Percentiles rank a stretch among this genome's conserved stretches.
Conservation (phyloP, 2,329 filamentous ascomycete genomes). For the Pyricularia sp. region DNA sequence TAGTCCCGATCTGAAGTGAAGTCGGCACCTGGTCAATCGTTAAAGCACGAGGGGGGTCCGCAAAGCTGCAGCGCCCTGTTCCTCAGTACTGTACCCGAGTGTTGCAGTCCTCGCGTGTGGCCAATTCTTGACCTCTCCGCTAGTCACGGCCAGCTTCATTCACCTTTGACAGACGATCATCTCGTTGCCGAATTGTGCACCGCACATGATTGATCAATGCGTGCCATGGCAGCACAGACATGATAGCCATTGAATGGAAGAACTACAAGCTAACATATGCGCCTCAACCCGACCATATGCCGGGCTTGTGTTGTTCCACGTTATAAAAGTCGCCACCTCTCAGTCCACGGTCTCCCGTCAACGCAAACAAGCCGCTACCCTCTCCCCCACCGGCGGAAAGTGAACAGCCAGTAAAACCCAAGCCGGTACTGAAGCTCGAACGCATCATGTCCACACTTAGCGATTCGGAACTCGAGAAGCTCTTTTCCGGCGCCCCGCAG, state of each 20-base stretch:
- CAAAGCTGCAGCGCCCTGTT: not conserved
- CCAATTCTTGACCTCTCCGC: not conserved
- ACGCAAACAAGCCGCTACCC: constrained; percentile 44
- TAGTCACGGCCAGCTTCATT: not conserved
- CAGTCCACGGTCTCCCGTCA: constrained; percentile 24
- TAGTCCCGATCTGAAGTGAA: not conserved
- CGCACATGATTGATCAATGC: not conserved
- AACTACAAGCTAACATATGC: constrained; percentile 4
- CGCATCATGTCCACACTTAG: constrained; percentile 47
- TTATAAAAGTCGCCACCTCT: not conserved
- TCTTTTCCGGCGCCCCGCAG: constrained; percentile 65
- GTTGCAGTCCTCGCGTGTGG: not conserved
- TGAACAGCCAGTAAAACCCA: constrained; percentile 26
- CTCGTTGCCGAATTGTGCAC: not conserved
- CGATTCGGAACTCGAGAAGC: constrained; percentile 49
- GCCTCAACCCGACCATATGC: not conserved
- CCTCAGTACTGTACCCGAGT: not conserved
- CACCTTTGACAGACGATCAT: not conserved
- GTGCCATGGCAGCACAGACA: not conserved
- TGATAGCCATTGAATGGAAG: not conserved
- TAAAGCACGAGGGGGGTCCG: not conserved
- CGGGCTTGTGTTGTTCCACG: not conserved
- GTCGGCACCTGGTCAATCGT: not conserved
- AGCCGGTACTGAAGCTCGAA: constrained; percentile 35
- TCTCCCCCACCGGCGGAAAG: constrained; percentile 33